A percentile compares a stretch with the other conserved stretches of the same genome.
These are phyloP conservation scores for Aphanoascus verrucosus DNA, from an alignment of 2,329 filamentous ascomycete genomes.

Conservation along the genomic window DNA sequence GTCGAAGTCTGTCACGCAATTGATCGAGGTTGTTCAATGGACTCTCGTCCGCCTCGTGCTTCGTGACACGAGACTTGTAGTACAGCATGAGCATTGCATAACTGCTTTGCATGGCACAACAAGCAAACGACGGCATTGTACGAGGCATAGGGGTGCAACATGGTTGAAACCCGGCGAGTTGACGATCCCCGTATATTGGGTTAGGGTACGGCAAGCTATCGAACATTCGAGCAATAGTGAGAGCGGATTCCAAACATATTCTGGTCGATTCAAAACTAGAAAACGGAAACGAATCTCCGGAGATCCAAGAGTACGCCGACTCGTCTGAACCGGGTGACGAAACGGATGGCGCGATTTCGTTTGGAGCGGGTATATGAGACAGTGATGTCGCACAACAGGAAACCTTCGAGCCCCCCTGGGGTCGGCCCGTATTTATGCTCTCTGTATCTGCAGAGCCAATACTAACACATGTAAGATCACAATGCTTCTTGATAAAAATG, in stretches of 20 bases:
- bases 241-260: slow-evolving; percentile 32
- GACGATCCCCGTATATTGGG: slow-evolving; percentile 19
- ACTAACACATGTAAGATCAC: slow-evolving; percentile 27
- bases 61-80: slow-evolving; percentile 33
- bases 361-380: slow-evolving; percentile 23
- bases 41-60: slow-evolving; percentile 21
- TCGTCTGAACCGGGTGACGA: slow-evolving; percentile 19
- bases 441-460: slow-evolving; percentile 11
- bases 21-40: slow-evolving; percentile 21
- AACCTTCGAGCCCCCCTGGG: slow-evolving; percentile 22
- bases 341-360: slow-evolving; percentile 26
- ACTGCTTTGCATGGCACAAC: slow-evolving; percentile 39
- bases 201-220: slow-evolving; percentile 30
- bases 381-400: slow-evolving; percentile 27
- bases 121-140: slow-evolving; percentile 39
- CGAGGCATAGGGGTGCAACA: slow-evolving; percentile 24
- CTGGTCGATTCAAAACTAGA: slow-evolving; percentile 33
- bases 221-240: slow-evolving; percentile 35
- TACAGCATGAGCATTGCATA: slow-evolving; percentile 40
- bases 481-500: slow-evolving; percentile 38
- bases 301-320: slow-evolving; percentile 15
- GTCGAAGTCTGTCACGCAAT: slow-evolving; percentile 28
- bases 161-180: background rate
- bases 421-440: slow-evolving; percentile 7
- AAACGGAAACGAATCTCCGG: slow-evolving; percentile 30